A percentile compares a stretch with the other conserved stretches of the same genome.
phyloP scores from a whole-genome alignment of 495 filamentous ascomycete species.

The Neurospora sp. region DNA sequence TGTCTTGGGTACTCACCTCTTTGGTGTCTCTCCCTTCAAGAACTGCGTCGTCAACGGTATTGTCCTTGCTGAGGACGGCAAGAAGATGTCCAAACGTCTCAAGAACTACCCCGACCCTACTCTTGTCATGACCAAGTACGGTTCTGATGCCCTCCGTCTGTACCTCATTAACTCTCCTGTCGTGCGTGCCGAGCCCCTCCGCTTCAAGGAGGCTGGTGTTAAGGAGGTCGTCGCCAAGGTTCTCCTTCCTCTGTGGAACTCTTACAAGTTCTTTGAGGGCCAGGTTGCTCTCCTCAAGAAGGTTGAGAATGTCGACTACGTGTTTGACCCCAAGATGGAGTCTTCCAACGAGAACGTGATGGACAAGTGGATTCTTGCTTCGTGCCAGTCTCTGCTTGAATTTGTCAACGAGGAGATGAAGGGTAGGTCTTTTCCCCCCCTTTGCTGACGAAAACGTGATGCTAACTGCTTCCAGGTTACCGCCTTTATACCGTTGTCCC shows the following conservation, averaged over 20 bases:
- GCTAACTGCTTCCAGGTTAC: conserved; percentile 42
- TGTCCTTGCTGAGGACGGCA: conserved; percentile 87
- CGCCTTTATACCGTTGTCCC: conserved; percentile 93
- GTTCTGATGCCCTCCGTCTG: conserved; percentile 85
- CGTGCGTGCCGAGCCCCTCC: conserved; percentile 80
- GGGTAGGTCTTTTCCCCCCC: conserved; percentile 31
- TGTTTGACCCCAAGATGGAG: conserved; percentile 69
- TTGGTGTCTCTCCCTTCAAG: conserved; percentile 81
- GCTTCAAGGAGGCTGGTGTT: conserved; percentile 88
- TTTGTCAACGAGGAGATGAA: conserved; percentile 96
- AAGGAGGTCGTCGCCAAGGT: conserved; percentile 96
- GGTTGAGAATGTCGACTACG: conserved; percentile 64
- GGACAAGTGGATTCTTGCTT: conserved; percentile 93
- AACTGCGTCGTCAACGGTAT: conserved; percentile 98
- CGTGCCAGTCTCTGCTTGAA: conserved; percentile 81
- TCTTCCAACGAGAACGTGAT: conserved; percentile 80
- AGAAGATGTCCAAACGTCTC: conserved; percentile 98
- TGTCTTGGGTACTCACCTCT: conserved; percentile 85
- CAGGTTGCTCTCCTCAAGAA: conserved; percentile 92
- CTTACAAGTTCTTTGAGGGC: conserved; percentile 95
- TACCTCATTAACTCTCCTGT: conserved; percentile 98
- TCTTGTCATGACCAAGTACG: conserved; percentile 78
- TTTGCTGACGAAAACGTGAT: conserved; percentile 1
- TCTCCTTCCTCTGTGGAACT: conserved; percentile 91
- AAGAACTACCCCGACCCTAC: conserved; percentile 95